Evolutionary conservation across 192 early-diverging fungal genomes (phyloP).

Genomic region (Gigaspora rosea): DNA sequence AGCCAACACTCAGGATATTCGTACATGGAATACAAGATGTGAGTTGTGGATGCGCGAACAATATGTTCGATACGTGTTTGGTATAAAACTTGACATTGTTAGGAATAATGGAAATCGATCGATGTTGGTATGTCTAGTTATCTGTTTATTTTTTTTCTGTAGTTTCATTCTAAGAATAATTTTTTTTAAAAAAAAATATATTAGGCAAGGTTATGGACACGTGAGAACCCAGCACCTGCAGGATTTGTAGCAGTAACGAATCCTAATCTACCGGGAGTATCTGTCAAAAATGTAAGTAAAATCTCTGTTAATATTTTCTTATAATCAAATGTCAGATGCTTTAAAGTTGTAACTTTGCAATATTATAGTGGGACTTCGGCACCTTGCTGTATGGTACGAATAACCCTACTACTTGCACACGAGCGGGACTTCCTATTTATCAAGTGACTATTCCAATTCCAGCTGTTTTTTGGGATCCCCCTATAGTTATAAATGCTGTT

Average conservation of each 20-base stretch:
- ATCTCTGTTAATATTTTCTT: conserved; percentile 19
- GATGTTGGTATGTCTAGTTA: conserved; percentile 27
- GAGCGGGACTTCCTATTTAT: neutral
- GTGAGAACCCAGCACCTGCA: neutral
- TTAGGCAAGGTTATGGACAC: neutral
- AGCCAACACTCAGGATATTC: neutral
- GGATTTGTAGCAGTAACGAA: neutral
- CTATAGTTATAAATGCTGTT: neutral
- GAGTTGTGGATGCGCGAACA: conserved; percentile 7
- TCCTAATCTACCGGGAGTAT: conserved; percentile 20
- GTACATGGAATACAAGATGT: neutral
- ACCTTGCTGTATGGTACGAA: neutral
- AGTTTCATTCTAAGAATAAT: neutral
- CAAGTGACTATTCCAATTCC: conserved; percentile 12
- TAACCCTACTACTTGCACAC: conserved; percentile 17
- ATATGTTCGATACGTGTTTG: conserved; percentile 17
- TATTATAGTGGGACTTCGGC: conserved; percentile 19
- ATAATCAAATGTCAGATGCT: conserved; percentile 24
- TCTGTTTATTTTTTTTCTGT: neutral
- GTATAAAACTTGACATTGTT: conserved; percentile 18
- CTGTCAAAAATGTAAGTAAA: neutral
- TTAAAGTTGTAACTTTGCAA: conserved; percentile 5
- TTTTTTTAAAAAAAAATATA: neutral
- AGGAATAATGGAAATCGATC: conserved; percentile 1
- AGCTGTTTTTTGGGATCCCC: conserved; percentile 10